Evolutionary conservation across 768 basidiomycete species (phyloP).

Genomic region (Podaxis sp.): DNA sequence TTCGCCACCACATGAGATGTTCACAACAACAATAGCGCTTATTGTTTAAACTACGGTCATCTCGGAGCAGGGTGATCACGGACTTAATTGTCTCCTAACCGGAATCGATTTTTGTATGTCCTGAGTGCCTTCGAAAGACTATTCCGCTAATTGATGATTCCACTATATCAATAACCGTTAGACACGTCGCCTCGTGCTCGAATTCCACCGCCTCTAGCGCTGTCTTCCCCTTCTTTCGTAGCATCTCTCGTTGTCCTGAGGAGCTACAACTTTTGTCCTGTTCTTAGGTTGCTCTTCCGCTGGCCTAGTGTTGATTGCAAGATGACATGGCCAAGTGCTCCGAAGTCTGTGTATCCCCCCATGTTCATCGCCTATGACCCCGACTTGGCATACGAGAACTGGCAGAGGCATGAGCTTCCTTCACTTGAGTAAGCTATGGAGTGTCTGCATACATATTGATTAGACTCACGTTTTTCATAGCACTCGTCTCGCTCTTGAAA

Average conservation of each 20-base stretch:
- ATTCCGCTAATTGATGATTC: neutral
- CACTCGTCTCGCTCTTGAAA: slow-evolving; percentile 2
- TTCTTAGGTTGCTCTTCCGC: neutral
- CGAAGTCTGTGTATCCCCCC: neutral
- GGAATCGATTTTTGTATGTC: neutral
- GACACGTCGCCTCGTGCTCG: neutral
- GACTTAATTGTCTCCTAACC: neutral
- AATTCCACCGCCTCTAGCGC: neutral
- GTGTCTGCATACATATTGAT: neutral
- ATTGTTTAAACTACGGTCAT: slow-evolving; percentile 2
- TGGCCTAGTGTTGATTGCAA: no score
- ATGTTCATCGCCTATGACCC: slow-evolving; percentile 2
- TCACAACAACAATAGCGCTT: neutral
- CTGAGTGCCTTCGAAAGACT: neutral
- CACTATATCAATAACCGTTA: neutral
- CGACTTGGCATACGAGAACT: neutral
- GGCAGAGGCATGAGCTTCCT: neutral
- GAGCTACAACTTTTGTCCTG: neutral
- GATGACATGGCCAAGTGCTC: neutral
- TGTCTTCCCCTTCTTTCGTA: neutral
- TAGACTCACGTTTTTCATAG: neutral
- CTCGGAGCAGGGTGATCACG: neutral
- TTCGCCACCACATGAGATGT: neutral
- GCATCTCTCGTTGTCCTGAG: neutral
- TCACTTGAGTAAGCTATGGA: slow-evolving; percentile 1